Evolutionary conservation across 306 rosid species (phyloP), one percentile per base, ranked within the genome.

Genomic region (Vigna radiata): DNA sequence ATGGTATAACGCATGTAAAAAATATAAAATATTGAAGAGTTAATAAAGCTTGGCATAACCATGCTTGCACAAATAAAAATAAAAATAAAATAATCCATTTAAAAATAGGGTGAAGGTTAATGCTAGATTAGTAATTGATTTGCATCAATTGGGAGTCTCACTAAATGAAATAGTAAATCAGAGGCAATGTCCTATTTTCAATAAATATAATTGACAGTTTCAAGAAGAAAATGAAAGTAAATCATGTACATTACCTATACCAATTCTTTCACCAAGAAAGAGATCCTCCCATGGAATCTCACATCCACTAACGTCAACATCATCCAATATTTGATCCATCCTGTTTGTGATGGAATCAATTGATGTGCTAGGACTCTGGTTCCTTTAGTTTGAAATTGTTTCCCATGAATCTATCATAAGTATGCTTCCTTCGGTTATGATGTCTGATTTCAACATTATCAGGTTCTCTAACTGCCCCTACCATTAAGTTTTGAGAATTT

Each of bases 231-330:
- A 77, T 61, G 31, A 73, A 72, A 75, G 68, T 43, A 76, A 84
- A 84, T 59, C 29, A 71, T 76, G 65, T 10, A 23, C 83, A 61
- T 81, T 95, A 95, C 99, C 98, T 82, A 95, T 83, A 43, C 98
- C 99, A 86, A 95, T 92, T 81, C 99, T 90, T 85, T 92, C 98
- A 77, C 97, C 97, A 87, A 92, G 73, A 82, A 82, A 86, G 78
- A 92, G 92, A 80, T 92, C 94, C 79, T 92, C 98, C 99, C 99
- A 95, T 7, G 89, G 92, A 82, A 95, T 89, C 89, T 95, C 99
- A 70, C 97, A 87, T 87, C 92, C 91, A 67, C 97, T 89, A 16
- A 95, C 97, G 75, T 92, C 97, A 64, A 88, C 97, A 78, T 92
- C 97, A 60, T 95, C 97, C 86, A 90, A 89, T 71, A 91, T 85